These are phyloP conservation scores for Maudiozyma pseudohumilis DNA, from an alignment of 805 yeast species.

Conservation along the genomic window DNA sequence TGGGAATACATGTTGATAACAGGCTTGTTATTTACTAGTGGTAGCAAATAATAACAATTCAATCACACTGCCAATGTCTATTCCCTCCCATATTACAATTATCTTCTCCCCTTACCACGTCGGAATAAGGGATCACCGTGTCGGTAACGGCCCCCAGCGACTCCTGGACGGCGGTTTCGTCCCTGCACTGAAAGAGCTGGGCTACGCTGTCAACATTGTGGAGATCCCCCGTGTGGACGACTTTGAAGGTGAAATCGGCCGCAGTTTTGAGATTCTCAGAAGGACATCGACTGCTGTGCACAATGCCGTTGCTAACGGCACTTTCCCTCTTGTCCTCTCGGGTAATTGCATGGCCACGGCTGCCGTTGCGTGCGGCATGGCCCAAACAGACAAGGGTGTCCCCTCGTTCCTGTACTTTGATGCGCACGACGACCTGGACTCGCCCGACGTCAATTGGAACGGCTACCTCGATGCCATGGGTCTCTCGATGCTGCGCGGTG, in stretches of 20 bases:
- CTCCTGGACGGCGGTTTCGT: not conserved
- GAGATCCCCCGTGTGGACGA: conserved; percentile 1
- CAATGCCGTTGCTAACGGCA: not conserved
- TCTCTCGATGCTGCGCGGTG: conserved; percentile 1
- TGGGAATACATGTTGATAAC: too few species aligned
- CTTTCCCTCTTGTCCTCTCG: not conserved
- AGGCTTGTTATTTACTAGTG: too few species aligned
- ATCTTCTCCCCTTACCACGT: conserved; percentile 2
- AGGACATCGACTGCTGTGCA: not conserved
- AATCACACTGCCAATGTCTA: too few species aligned
- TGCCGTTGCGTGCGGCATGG: conserved; percentile 1
- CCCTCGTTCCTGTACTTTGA: conserved; percentile 1
- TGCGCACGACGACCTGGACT: conserved; percentile 1
- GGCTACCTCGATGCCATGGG: conserved; percentile 1
- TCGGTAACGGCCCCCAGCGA: not conserved
- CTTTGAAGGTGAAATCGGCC: conserved; percentile 1
- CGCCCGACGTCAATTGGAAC: conserved; percentile 1
- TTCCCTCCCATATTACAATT: too few species aligned
- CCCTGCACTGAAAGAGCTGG: not conserved
- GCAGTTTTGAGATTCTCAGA: conserved; percentile 1
- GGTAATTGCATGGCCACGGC: conserved; percentile 1
- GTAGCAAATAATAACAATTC: too few species aligned
- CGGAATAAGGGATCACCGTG: not conserved
- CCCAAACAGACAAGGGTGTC: not conserved
- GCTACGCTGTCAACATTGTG: not conserved